phyloP scores from a whole-genome alignment of 2,329 filamentous ascomycete genomes.

The Ophiostoma angusticollis region DNA sequence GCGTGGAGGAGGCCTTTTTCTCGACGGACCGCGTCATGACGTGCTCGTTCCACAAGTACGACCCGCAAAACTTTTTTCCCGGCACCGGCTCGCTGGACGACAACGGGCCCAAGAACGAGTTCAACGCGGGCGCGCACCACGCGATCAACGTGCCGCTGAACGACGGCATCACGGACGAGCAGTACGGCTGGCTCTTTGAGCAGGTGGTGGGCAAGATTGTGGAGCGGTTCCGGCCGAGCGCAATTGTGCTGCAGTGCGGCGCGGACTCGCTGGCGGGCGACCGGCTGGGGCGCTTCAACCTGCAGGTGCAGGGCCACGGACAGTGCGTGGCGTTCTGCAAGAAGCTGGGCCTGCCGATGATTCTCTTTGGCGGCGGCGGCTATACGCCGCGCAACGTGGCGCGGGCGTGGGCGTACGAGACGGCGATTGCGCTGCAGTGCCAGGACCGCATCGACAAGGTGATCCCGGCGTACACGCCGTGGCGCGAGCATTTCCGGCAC shows the following conservation, averaged over 20 bases:
- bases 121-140: constrained; percentile 80
- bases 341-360: constrained; percentile 61
- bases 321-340: constrained; percentile 87
- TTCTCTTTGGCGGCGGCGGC: constrained; percentile 87
- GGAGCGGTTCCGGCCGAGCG: constrained; percentile 72
- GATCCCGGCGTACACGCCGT: constrained; percentile 70
- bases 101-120: constrained; percentile 69
- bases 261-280: constrained; percentile 92
- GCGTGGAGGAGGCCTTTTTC: constrained; percentile 76
- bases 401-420: constrained; percentile 94
- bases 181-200: constrained; percentile 78
- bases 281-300: constrained; percentile 86
- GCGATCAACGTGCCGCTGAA: constrained; percentile 81
- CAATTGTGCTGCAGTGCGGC: constrained; percentile 90
- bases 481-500: constrained; percentile 77
- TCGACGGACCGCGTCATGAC: constrained; percentile 78
- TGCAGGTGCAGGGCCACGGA: constrained; percentile 89
- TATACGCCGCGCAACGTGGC: constrained; percentile 96
- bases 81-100: constrained; percentile 80
- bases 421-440: constrained; percentile 71
- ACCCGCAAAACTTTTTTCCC: constrained; percentile 71
- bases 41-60: constrained; percentile 93
- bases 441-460: constrained; percentile 56
- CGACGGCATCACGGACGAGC: constrained; percentile 81
- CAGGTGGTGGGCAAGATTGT: constrained; percentile 67